Conservation (phyloP, 805 yeast species). For the Pichia paraexigua region DNA sequence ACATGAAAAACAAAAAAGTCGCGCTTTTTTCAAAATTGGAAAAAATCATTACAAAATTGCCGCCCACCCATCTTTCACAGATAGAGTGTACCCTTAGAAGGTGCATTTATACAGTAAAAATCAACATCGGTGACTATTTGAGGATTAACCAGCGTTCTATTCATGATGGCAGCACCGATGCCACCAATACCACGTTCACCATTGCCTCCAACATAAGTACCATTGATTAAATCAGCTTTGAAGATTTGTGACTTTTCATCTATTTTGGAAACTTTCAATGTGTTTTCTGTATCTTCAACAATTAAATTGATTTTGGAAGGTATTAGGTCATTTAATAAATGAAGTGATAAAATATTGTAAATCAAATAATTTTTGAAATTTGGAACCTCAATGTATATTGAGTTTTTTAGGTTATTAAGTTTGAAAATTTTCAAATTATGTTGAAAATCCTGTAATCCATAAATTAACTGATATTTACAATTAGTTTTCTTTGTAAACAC, state of each 20-base stretch:
- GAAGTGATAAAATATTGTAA: neutral
- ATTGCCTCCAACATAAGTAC: neutral
- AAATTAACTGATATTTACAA: neutral
- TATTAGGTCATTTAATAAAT: neutral
- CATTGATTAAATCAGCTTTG: neutral
- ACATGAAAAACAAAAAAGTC: neutral
- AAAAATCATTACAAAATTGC: no score
- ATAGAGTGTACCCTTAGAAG: neutral
- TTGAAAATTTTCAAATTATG: neutral
- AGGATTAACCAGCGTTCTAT: neutral
- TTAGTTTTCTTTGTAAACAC: neutral
- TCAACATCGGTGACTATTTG: neutral
- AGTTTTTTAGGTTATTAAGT: neutral
- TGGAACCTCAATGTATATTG: conserved; percentile 1
- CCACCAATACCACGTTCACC: neutral
- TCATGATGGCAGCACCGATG: neutral
- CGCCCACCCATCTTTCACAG: neutral
- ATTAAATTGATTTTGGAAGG: neutral
- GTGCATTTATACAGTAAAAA: neutral
- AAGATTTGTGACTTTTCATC: neutral
- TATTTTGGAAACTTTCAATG: neutral
- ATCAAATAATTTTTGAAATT: neutral
- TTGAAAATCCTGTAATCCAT: conserved; percentile 2
- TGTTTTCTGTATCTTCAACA: conserved; percentile 1
- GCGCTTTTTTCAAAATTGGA: neutral